Conservation (phyloP, 805 yeast species). For the Priceomyces carsonii region DNA sequence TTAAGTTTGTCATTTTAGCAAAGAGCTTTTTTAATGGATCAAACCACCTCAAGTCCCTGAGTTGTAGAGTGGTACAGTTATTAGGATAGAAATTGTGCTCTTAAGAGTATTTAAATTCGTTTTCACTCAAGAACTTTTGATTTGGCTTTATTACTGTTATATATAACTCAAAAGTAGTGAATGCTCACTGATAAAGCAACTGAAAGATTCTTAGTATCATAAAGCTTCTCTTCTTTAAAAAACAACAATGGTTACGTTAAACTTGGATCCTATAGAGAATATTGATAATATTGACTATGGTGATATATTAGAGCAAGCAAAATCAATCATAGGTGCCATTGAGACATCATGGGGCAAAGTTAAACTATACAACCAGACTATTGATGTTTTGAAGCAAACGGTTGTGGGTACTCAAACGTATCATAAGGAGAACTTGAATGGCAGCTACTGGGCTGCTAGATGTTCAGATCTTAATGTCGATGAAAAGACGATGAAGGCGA, state of each 20-base stretch:
- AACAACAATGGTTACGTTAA: slow-evolving; percentile 4
- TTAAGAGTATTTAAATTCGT: too few relatives aligned
- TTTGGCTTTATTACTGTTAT: too few relatives aligned
- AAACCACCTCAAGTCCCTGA: too few relatives aligned
- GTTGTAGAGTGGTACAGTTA: too few relatives aligned
- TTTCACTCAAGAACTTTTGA: too few relatives aligned
- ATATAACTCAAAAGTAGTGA: too few relatives aligned
- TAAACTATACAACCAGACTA: slow-evolving; percentile 3
- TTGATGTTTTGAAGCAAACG: not conserved
- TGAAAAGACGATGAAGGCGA: slow-evolving; percentile 7
- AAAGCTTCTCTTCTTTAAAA: too few relatives aligned
- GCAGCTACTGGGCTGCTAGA: slow-evolving; percentile 18
- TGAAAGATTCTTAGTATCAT: too few relatives aligned
- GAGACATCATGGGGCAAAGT: slow-evolving; percentile 8
- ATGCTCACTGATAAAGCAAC: too few relatives aligned
- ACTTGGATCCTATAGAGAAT: slow-evolving; percentile 5
- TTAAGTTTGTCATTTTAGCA: too few relatives aligned
- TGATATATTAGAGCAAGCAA: slow-evolving; percentile 3
- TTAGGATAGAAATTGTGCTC: too few relatives aligned
- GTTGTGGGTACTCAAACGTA: slow-evolving; percentile 8
- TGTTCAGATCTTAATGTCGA: slow-evolving; percentile 7
- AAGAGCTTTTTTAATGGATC: too few relatives aligned
- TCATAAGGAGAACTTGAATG: slow-evolving; percentile 5
- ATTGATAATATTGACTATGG: slow-evolving; percentile 1
- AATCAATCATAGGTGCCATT: slow-evolving; percentile 5